Evolutionary conservation across 148 eudicot genomes (phyloP), one percentile per base, ranked within the genome.

Genomic region (Spergularia marina): DNA sequence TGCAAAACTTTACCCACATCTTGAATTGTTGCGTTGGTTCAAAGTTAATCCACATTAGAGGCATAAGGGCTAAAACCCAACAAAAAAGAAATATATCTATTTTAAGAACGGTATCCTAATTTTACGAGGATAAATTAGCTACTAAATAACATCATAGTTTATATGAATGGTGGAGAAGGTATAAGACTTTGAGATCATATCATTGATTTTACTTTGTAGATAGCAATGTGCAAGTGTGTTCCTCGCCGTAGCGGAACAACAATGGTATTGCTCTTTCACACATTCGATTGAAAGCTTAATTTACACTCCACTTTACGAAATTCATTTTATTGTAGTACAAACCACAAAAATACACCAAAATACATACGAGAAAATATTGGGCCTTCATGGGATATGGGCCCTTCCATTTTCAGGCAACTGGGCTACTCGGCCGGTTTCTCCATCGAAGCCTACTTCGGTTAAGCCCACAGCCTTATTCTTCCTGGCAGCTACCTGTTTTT

Each of bases 381-480:
- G 68, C 36, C 36, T 53, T 80, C 20, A 76, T 44, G 73, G 77
- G 6, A 65, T 56, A 15, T 72, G 64, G 47, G 68, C 68, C 47
- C 20, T 49, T 30, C 14, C 63, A 21, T 69, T 71, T 3, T 61
- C 64, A 12, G 82, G 34, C 4, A 74, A 25, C 5, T 61, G 72
- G 71, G 39, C 60, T 54, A n/a, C 12, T 20, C 72, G 59, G 69
- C 7, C 69, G 65, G 78, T 13, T 4, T 70, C 53, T 15, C 23
- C 68, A 4, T 65, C 64, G 36, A 23, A 60, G 3, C 56, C 57
- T 4, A 75, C 76, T 70, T 81, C 80, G 2, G 81, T 68, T 76
- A 89, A 47, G 79, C 84, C 82, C 71, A 93, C 72, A n/a, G 65
- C 65, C 67, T 84, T 80, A 51, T 65, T 78, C 67, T 89, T 83